phyloP scores from a whole-genome alignment of 495 filamentous ascomycete species.

The Haplographium delicatum region DNA sequence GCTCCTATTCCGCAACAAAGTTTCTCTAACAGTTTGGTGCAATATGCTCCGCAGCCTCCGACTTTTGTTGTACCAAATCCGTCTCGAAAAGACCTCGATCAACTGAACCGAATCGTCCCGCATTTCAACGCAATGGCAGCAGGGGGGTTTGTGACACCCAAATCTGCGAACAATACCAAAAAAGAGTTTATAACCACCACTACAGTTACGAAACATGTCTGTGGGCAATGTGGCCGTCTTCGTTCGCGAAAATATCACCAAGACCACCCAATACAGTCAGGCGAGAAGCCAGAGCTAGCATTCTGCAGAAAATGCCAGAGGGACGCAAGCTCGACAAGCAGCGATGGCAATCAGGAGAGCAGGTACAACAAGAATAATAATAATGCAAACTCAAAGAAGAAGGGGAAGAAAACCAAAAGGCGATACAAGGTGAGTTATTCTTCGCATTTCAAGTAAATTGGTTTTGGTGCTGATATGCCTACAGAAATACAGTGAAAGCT shows the following conservation, averaged over 20 bases:
- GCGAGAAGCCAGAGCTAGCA: constrained; percentile 20
- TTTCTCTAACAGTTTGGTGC: not conserved
- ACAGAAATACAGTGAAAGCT: not conserved
- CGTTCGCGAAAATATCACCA: constrained; percentile 26
- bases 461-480: not conserved
- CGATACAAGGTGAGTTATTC: not conserved
- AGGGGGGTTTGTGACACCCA: not conserved
- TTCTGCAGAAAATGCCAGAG: constrained; percentile 28
- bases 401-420: constrained; percentile 7
- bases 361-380: constrained; percentile 4
- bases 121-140: constrained; percentile 5
- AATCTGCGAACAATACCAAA: not conserved
- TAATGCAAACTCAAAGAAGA: no score
- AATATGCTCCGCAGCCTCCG: not conserved
- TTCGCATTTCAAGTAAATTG: not conserved
- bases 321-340: constrained; percentile 19
- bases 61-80: not conserved
- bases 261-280: constrained; percentile 24
- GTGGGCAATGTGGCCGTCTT: constrained; percentile 27
- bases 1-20: constrained; percentile 14
- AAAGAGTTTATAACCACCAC: constrained; percentile 7
- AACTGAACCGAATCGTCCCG: constrained; percentile 12
- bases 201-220: constrained; percentile 27
- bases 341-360: not conserved
- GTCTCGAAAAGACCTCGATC: constrained; percentile 9